phyloP scores from a whole-genome alignment of 305 asterid species.

The Salvia sclarea region DNA sequence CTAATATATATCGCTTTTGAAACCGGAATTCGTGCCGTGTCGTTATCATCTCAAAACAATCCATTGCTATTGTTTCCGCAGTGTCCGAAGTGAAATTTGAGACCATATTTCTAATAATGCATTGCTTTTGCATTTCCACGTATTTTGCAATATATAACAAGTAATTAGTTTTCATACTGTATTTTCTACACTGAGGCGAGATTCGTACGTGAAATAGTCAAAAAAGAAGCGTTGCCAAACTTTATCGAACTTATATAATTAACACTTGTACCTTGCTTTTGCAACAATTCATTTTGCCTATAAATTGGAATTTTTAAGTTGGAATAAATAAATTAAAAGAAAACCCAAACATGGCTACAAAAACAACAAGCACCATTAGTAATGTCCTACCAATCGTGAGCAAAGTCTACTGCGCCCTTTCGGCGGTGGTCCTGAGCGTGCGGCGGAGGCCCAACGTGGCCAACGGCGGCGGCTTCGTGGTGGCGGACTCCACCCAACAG shows the following conservation, averaged over 20 bases:
- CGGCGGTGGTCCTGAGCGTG: constrained; percentile 54
- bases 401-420: constrained; percentile 63
- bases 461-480: constrained; percentile 83
- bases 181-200: constrained; percentile 23
- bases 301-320: constrained; percentile 33
- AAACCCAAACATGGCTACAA: constrained; percentile 32
- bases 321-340: constrained; percentile 11
- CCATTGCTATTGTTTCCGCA: not conserved
- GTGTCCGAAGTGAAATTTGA: not conserved
- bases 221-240: constrained; percentile 52
- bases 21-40: not conserved
- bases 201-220: constrained; percentile 43
- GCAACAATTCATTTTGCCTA: constrained; percentile 29
- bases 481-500: constrained; percentile 47
- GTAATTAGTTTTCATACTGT: not conserved
- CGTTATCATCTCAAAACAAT: not conserved
- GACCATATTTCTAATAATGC: not conserved
- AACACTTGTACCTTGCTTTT: not conserved
- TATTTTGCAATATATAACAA: not conserved
- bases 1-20: not conserved
- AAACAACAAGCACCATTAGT: constrained; percentile 16
- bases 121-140: not conserved
- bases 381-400: constrained; percentile 55
- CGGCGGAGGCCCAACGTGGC: constrained; percentile 76
- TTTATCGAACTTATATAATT: constrained; percentile 31